These are phyloP conservation scores for Ceratobasidium sp. DNA, from an alignment of 1,284 basidiomycete species.

Conservation along the genomic window DNA sequence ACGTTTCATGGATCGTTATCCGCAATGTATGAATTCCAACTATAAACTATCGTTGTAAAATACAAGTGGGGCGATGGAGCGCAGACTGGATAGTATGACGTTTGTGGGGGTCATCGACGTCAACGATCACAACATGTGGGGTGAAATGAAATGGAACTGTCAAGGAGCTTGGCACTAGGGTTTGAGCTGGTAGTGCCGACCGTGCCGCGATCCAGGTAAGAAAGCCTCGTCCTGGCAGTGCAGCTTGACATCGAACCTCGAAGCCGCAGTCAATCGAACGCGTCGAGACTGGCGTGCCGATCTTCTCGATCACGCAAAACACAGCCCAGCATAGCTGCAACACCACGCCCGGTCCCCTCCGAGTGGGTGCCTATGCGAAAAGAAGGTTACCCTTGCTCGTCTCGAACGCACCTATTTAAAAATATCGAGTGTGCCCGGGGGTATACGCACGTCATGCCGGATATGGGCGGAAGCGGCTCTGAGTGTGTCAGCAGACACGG, in stretches of 20 bases:
- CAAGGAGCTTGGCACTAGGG: not conserved
- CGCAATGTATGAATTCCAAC: not conserved
- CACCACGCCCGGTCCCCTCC: conserved; percentile 6
- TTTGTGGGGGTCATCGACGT: not conserved
- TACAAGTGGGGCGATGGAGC: not conserved
- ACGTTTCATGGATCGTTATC: too few species aligned
- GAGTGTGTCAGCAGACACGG: too few species aligned
- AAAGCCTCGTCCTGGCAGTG: not conserved
- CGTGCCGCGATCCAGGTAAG: too few species aligned
- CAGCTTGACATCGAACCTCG: not conserved
- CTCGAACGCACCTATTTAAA: not conserved
- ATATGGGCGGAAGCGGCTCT: too few species aligned
- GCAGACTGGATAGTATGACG: not conserved
- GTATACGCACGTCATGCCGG: not conserved
- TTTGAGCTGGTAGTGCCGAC: too few species aligned
- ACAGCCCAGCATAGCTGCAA: not conserved
- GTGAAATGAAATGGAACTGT: not conserved
- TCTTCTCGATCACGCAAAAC: not conserved
- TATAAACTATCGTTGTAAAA: not conserved
- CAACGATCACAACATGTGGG: not conserved
- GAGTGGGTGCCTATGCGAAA: not conserved
- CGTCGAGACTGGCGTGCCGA: not conserved
- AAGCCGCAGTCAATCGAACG: conserved; percentile 20
- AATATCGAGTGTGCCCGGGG: not conserved
- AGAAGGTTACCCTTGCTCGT: not conserved